These are phyloP conservation scores for Jatropha curcas DNA, from an alignment of 345 rosid species.

Conservation along the genomic window DNA sequence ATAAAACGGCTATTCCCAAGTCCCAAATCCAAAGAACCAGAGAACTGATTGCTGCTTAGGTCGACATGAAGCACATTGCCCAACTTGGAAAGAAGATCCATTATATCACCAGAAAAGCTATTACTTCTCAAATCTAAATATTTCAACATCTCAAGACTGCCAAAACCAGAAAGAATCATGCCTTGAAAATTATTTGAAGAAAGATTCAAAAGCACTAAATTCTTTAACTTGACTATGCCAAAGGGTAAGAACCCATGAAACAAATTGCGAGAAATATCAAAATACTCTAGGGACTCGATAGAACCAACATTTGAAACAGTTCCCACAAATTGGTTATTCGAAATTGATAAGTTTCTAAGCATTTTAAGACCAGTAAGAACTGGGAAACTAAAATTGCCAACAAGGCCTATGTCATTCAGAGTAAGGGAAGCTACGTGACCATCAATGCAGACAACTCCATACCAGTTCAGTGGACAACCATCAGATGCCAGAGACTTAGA, in stretches of 20 bases:
- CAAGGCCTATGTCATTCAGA: constrained; percentile 58
- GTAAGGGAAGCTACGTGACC: constrained; percentile 62
- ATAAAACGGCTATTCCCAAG: constrained; percentile 61
- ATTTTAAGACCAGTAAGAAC: constrained; percentile 48
- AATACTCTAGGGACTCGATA: constrained; percentile 47
- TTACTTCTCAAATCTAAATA: constrained; percentile 65
- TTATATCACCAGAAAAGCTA: constrained; percentile 66
- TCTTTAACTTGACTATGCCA: constrained; percentile 40
- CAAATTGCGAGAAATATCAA: constrained; percentile 60
- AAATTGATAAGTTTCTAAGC: constrained; percentile 66
- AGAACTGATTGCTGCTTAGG: constrained; percentile 65
- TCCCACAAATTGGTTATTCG: constrained; percentile 62
- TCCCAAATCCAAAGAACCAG: constrained; percentile 76
- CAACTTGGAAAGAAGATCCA: constrained; percentile 57
- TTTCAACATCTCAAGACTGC: constrained; percentile 47
- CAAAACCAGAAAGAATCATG: constrained; percentile 50
- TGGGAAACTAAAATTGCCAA: constrained; percentile 69
- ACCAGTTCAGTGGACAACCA: constrained; percentile 76
- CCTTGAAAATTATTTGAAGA: constrained; percentile 61
- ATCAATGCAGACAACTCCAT: constrained; percentile 60
- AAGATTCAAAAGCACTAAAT: constrained; percentile 51
- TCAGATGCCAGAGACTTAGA: constrained; percentile 58
- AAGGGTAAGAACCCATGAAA: constrained; percentile 59
- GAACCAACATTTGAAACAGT: constrained; percentile 62
- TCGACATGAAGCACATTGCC: constrained; percentile 53